Percentiles rank a stretch among this genome's conserved stretches.
phyloP scores from a whole-genome alignment of 2,329 filamentous ascomycete genomes.

The Scedosporium aurantiacum region DNA sequence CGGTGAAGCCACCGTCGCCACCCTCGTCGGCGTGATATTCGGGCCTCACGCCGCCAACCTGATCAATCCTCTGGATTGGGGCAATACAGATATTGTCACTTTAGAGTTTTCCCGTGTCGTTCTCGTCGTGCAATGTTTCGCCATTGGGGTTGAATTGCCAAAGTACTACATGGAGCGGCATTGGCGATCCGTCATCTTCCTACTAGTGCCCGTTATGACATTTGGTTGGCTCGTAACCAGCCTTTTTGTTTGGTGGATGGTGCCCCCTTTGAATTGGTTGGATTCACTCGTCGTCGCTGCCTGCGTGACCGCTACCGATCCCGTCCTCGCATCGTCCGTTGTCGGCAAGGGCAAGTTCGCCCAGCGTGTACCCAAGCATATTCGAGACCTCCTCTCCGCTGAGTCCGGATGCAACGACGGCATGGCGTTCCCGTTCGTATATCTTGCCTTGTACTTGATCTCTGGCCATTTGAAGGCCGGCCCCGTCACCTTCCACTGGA shows the following conservation, averaged over 20 bases:
- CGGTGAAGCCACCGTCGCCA: slow-evolving; percentile 91
- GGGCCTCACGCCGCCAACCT: slow-evolving; percentile 74
- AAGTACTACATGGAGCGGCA: slow-evolving; percentile 96
- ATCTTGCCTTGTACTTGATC: slow-evolving; percentile 82
- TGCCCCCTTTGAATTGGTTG: slow-evolving; percentile 70
- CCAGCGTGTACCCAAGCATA: slow-evolving; percentile 92
- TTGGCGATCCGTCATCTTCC: slow-evolving; percentile 81
- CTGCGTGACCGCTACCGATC: slow-evolving; percentile 94
- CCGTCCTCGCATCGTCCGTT: slow-evolving; percentile 91
- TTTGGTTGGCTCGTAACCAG: slow-evolving; percentile 91
- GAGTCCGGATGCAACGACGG: slow-evolving; percentile 99
- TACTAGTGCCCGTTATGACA: slow-evolving; percentile 93
- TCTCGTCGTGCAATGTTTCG: slow-evolving; percentile 85
- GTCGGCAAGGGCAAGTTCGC: slow-evolving; percentile 99
- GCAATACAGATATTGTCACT: slow-evolving; percentile 74
- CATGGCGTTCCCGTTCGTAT: slow-evolving; percentile 98
- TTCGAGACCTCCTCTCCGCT: slow-evolving; percentile 86
- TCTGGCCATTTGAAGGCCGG: slow-evolving; percentile 60
- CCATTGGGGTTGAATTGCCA: slow-evolving; percentile 80
- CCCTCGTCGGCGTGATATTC: slow-evolving; percentile 78
- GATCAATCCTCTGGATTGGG: slow-evolving; percentile 67
- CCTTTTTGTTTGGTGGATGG: slow-evolving; percentile 89
- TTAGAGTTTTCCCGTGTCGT: slow-evolving; percentile 85
- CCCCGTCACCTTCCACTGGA: slow-evolving; percentile 72
- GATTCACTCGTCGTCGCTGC: slow-evolving; percentile 80